Percentiles rank a stretch among this genome's conserved stretches.
phyloP scores from a whole-genome alignment of 2,329 filamentous ascomycete genomes.

The Epichloe baconii region DNA sequence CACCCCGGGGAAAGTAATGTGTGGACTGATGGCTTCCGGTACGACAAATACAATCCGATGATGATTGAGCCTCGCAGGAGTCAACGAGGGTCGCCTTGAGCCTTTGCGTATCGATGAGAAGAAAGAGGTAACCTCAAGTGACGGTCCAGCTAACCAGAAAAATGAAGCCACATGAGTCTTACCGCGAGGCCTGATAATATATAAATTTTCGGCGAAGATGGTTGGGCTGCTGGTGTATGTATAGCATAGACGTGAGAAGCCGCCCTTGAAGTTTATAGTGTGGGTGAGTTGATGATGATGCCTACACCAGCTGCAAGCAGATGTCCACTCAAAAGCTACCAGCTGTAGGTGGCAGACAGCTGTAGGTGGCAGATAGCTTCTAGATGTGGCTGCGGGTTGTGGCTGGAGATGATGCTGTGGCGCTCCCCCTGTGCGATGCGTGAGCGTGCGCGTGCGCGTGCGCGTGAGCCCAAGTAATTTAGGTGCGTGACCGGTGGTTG shows the following conservation, averaged over 20 bases:
- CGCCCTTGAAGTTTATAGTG: background rate
- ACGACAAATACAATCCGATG: background rate
- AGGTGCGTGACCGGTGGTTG: background rate
- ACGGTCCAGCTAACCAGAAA: no score
- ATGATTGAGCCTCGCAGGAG: background rate
- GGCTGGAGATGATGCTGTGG: background rate
- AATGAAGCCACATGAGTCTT: background rate
- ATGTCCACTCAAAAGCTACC: background rate
- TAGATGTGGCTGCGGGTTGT: slow-evolving; percentile 2
- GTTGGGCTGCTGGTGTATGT: background rate
- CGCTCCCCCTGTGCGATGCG: background rate
- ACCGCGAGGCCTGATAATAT: background rate
- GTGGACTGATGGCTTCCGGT: background rate
- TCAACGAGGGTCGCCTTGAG: background rate
- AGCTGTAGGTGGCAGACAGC: background rate
- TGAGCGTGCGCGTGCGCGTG: background rate
- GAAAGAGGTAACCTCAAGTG: no score
- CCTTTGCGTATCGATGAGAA: background rate
- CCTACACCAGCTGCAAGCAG: background rate
- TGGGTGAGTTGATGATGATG: background rate
- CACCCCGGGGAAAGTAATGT: slow-evolving; percentile 4
- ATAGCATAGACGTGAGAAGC: background rate
- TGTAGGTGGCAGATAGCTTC: background rate
- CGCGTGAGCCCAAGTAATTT: background rate
- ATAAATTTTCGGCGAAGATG: background rate